Evolutionary conservation across 2,329 filamentous ascomycete genomes (phyloP).

Genomic region (Arthroderma sp.): DNA sequence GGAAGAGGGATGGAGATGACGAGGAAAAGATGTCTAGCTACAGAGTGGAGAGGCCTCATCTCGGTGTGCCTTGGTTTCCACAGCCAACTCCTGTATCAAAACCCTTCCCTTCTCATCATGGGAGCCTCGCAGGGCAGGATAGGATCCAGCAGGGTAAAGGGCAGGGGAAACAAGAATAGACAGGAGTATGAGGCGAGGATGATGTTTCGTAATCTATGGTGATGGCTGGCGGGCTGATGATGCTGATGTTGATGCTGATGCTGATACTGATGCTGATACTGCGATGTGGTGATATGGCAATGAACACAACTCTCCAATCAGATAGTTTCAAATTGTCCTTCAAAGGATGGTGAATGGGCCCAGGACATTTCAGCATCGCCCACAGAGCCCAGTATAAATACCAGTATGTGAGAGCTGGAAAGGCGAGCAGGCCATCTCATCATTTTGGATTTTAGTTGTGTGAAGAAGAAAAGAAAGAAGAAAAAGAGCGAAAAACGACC

Average conservation of each 20-base stretch:
- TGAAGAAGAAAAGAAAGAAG: conserved; percentile 41
- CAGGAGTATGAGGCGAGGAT: background rate
- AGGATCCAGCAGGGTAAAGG: too few species aligned
- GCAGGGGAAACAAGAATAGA: background rate
- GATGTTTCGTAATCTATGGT: background rate
- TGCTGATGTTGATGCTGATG: background rate
- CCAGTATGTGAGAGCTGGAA: conserved; percentile 38
- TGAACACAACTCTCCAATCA: conserved; percentile 37
- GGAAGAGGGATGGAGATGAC: background rate
- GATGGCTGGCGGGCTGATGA: background rate
- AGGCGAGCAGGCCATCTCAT: conserved; percentile 53
- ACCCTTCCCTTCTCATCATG: too few species aligned
- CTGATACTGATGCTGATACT: background rate
- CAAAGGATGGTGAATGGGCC: conserved; percentile 50
- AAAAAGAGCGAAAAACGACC: conserved; percentile 4
- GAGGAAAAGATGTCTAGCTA: background rate
- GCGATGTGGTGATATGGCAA: background rate
- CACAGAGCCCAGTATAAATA: conserved; percentile 38
- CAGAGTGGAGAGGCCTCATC: too few species aligned
- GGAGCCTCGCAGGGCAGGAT: too few species aligned
- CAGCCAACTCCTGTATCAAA: too few species aligned
- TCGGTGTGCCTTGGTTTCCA: too few species aligned
- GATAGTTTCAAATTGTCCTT: conserved; percentile 49
- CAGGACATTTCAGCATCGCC: conserved; percentile 51
- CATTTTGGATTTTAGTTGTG: conserved; percentile 67